phyloP scores from a whole-genome alignment of 2,329 filamentous ascomycete genomes.

The Tolypocladium capitatum region DNA sequence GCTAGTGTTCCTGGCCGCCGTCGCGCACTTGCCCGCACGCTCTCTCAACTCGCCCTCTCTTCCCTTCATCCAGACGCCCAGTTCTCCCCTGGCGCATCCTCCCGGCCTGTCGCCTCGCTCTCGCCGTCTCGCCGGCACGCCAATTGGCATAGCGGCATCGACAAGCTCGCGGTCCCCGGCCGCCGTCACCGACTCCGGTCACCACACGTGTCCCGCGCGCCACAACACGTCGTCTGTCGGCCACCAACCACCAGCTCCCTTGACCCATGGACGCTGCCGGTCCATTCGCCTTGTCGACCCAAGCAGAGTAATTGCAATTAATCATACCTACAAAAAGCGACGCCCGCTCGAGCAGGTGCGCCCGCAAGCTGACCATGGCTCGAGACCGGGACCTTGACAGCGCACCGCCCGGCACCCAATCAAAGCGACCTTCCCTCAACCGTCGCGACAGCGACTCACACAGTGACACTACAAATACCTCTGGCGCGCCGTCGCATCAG shows the following conservation, averaged over 20 bases:
- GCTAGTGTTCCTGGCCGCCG: neutral
- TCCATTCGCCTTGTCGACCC: neutral
- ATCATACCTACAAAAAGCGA: neutral
- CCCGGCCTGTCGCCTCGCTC: neutral
- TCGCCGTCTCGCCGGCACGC: neutral
- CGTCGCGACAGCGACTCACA: slow-evolving; percentile 23
- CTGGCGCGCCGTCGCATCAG: slow-evolving; percentile 11
- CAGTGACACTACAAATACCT: slow-evolving; percentile 15
- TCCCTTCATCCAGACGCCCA: neutral
- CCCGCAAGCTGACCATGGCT: slow-evolving; percentile 19
- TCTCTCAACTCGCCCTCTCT: neutral
- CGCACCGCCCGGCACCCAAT: slow-evolving; percentile 37
- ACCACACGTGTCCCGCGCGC: slow-evolving; percentile 2
- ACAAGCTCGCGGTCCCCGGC: neutral
- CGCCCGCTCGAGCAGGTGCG: slow-evolving; percentile 1
- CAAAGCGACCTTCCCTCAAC: slow-evolving; percentile 34
- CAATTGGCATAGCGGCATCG: neutral
- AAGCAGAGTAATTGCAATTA: slow-evolving; percentile 1
- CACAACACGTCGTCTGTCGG: neutral
- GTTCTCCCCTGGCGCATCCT: neutral
- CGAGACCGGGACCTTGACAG: slow-evolving; percentile 34
- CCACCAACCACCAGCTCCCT: slow-evolving; percentile 1
- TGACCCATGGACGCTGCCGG: slow-evolving; percentile 3
- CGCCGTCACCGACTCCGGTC: neutral
- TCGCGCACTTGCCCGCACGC: neutral